phyloP scores from a whole-genome alignment of 169 alveolate species.

The Plasmodium inui region DNA sequence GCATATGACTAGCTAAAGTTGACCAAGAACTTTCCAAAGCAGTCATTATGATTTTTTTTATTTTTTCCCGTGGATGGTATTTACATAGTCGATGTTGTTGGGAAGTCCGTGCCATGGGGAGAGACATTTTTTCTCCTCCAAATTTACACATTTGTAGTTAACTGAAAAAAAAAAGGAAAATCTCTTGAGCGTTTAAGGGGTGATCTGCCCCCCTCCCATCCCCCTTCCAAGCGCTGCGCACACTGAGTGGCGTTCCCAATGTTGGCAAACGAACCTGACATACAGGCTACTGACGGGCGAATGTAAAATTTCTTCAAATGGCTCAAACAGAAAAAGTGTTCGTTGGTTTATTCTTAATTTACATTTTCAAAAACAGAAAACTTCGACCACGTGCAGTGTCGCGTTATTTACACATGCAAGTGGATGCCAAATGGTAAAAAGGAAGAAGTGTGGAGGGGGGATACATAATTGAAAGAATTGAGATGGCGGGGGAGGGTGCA shows the following conservation, averaged over 20 bases:
- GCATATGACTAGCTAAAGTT: background rate
- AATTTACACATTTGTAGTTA: background rate
- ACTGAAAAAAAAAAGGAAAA: background rate
- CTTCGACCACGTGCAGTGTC: background rate
- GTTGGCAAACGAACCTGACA: background rate
- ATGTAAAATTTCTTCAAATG: background rate
- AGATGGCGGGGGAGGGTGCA: background rate
- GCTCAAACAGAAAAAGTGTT: background rate
- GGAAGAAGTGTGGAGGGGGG: background rate
- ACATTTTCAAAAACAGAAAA: background rate
- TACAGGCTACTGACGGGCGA: background rate
- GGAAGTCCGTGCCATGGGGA: background rate
- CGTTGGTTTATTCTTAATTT: background rate
- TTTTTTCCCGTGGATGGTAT: background rate
- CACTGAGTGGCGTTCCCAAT: background rate
- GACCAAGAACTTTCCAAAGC: background rate
- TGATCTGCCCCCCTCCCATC: background rate
- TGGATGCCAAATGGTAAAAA: conserved; percentile 1
- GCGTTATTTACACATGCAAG: background rate
- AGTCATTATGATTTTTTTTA: background rate
- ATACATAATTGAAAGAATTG: background rate
- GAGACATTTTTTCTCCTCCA: background rate
- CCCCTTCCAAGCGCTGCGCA: background rate
- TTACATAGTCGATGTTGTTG: background rate
- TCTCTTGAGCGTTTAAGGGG: background rate